These are phyloP conservation scores for Rosa hybrid DNA, from an alignment of 331 rosid species.

Conservation along the genomic window DNA sequence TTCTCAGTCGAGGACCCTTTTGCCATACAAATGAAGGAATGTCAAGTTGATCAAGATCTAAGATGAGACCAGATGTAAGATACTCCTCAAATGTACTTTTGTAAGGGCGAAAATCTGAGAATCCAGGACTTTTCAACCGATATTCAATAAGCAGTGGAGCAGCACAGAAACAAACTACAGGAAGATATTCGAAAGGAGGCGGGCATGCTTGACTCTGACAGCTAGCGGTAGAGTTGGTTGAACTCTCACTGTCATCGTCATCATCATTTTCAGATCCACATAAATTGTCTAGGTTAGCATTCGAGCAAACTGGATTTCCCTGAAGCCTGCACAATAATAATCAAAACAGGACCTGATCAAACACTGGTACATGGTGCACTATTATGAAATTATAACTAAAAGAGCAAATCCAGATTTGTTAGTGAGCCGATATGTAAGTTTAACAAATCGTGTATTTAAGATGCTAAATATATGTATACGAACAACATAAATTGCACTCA, in stretches of 20 bases:
- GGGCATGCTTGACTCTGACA: slow-evolving; percentile 64
- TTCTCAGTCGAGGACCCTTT: slow-evolving; percentile 67
- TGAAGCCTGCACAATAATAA: slow-evolving; percentile 61
- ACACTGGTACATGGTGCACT: not conserved
- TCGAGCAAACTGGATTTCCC: slow-evolving; percentile 82
- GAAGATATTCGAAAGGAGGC: slow-evolving; percentile 57
- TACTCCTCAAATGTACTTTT: slow-evolving; percentile 35
- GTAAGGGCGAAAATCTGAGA: slow-evolving; percentile 61
- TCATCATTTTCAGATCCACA: slow-evolving; percentile 51
- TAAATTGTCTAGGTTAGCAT: slow-evolving; percentile 35
- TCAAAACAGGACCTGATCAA: not conserved
- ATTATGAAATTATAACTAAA: slow-evolving; percentile 18
- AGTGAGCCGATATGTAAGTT: not conserved
- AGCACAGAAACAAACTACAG: slow-evolving; percentile 61
- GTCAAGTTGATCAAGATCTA: slow-evolving; percentile 54
- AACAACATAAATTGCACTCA: slow-evolving; percentile 17
- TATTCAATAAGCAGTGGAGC: slow-evolving; percentile 60
- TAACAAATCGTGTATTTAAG: not conserved
- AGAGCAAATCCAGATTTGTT: slow-evolving; percentile 14
- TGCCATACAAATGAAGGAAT: slow-evolving; percentile 51
- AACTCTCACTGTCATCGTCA: slow-evolving; percentile 15
- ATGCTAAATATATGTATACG: not conserved
- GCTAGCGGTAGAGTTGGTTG: slow-evolving; percentile 26
- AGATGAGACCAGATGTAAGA: slow-evolving; percentile 45
- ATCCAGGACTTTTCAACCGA: slow-evolving; percentile 93